Percentiles rank a stretch among this genome's conserved stretches.
phyloP scores from a whole-genome alignment of 2,329 filamentous ascomycete species.

The Emericellopsis atlantica region DNA sequence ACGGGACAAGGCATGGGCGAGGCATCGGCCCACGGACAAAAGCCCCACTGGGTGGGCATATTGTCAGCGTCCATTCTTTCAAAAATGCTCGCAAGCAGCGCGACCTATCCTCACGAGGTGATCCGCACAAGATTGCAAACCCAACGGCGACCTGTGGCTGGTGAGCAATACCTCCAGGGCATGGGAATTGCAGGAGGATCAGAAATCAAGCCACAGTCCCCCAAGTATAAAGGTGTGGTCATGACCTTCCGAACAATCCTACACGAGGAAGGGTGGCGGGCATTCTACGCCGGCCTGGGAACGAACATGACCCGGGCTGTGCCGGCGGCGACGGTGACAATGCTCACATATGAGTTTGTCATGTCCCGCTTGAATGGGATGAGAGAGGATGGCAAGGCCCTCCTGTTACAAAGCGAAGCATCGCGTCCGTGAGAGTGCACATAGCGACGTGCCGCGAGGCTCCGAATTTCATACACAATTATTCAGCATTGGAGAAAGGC shows the following conservation, averaged over 20 bases:
- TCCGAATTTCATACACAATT: slow-evolving; percentile 1
- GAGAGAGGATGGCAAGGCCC: slow-evolving; percentile 1
- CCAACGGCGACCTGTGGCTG: slow-evolving; percentile 60
- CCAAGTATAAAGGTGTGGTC: slow-evolving; percentile 66
- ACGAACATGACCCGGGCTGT: slow-evolving; percentile 96
- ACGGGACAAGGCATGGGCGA: slow-evolving; percentile 82
- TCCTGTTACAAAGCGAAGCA: slow-evolving; percentile 10
- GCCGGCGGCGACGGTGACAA: slow-evolving; percentile 90
- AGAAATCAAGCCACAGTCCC: slow-evolving; percentile 13
- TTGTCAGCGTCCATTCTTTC: slow-evolving; percentile 81
- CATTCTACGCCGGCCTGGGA: slow-evolving; percentile 94
- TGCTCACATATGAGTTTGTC: slow-evolving; percentile 86
- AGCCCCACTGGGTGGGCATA: slow-evolving; percentile 70
- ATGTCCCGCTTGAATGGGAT: slow-evolving; percentile 39
- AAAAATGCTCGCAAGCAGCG: slow-evolving; percentile 87
- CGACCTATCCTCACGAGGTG: slow-evolving; percentile 95
- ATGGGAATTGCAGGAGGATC: slow-evolving; percentile 26
- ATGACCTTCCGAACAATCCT: slow-evolving; percentile 78
- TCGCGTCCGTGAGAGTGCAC: slow-evolving; percentile 3
- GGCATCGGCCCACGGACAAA: slow-evolving; percentile 23
- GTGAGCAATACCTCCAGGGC: slow-evolving; percentile 37
- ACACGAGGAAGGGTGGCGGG: slow-evolving; percentile 84
- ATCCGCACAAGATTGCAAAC: slow-evolving; percentile 89
- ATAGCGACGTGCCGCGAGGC: slow-evolving; percentile 1
- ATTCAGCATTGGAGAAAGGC: slow-evolving; percentile 8